Base-by-base conservation (phyloP, 129 eudicot species). In the Tagetes patula region DNA sequence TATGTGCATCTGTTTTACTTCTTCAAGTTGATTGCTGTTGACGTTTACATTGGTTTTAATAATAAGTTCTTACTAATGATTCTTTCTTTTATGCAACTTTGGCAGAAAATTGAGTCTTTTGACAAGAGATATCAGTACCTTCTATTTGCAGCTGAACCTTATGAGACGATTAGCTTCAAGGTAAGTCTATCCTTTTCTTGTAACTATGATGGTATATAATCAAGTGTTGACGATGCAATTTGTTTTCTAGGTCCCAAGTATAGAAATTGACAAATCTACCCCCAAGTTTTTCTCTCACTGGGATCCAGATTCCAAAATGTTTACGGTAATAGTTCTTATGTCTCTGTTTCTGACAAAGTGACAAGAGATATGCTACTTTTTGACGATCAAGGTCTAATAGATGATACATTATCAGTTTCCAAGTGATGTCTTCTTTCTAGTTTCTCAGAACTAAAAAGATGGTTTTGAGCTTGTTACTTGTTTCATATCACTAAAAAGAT, bases 241-340 rank as follows among this genome's bases (percentile, higher is more conserved):
- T 56, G 34, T 74, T 62, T 68, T 77, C 14, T 76, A 94, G 98
- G 98, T 94, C 74, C 98, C 98, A 0, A 94, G 98, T 83, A 90
- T 87, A 13, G 98, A 94, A 79, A 88, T 94, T 55, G 97, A 94
- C 85, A 94, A 94, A 82, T 88, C 98, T 56, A 94, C 97, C 63
- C 96, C 97, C 61, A 94, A 94, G 79, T 90, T 94, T 79, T 90
- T 94, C 85, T 87, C 97, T 45, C 98, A 94, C 71, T 94, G 98
- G 98, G 98, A 94, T 37, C 97, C 96, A 31, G 98, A 94, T 87
- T 90, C 97, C 48, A 94, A 94, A 78, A 94, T 90, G 98, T 94
- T 94, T 75, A 94, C 98, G 75, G 98, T 92, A 71, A 41, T 64
- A 56, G n/a, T 56, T 43, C 42, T 8, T 58, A 42, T 41, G 37